Base-by-base conservation (phyloP, 2,329 filamentous ascomycete genomes). In the Xylariaceae sp. region DNA sequence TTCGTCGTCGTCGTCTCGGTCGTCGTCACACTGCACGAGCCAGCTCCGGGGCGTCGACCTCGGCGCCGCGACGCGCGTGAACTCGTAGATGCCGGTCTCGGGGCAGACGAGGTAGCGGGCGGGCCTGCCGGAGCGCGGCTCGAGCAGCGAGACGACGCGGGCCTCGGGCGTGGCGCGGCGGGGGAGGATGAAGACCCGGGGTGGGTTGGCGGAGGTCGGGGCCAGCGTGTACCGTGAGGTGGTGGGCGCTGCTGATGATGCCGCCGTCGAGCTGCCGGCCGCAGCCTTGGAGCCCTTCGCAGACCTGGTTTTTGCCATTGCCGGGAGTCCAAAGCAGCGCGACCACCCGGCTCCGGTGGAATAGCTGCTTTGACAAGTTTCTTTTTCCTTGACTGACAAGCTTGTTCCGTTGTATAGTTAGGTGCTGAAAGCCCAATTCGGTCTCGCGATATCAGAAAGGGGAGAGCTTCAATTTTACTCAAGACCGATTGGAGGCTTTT, bases 101-200 rank as follows among this genome's bases (percentile, higher is more conserved):
- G 76, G 75, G 44, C 78, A 81, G 19, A 76, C 64, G 11, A 83
- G 63, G 51, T 79, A 83, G 46, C 77, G 68, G 5, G 70, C 65
- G 3, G 73, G 68, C 19, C 63, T 67, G 13, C 56, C 56, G 45
- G 68, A 68, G 47, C 75, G 67, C 4, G 78, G 77, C 44, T 82
- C 69, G 14, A 71, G 68, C 23, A 83, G 64, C 2, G 70, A 72
- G 32, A 80, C 61, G 34, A 83, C 71, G 34, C 69, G 70, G 15
- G 77, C 70, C 4, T 70, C 63, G n/a, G 63, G 37, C 0, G 63
- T 67, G 11, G 71, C 67, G 40, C 63, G 60, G n/a, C 63, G 65
- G 11, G 78, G 79, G 5, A 83, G 59, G 37, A 83, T 66, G 52
- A 83, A 77, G 30, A 83, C 53, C 34, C 67, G 70, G 3, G 70